phyloP scores from a whole-genome alignment of 1,284 basidiomycete genomes.

The Rhodotorula sp. region DNA sequence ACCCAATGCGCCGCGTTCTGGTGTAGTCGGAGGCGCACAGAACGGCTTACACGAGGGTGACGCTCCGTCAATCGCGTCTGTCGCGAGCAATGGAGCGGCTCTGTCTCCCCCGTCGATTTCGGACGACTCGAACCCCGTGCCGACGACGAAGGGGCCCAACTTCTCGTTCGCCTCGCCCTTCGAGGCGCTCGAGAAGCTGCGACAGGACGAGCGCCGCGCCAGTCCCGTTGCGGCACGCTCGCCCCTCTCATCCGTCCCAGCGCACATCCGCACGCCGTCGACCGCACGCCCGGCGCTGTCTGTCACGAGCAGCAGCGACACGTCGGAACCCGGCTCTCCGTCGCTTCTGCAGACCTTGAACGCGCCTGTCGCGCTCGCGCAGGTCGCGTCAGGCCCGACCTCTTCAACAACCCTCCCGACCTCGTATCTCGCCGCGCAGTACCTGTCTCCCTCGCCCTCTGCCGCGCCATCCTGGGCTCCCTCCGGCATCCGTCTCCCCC shows the following conservation, averaged over 20 bases:
- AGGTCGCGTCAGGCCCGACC: too few relatives aligned
- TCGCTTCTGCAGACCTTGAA: too few relatives aligned
- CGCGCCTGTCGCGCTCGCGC: too few relatives aligned
- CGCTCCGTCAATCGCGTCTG: neutral
- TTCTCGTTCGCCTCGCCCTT: constrained; percentile 31
- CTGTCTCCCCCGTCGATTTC: neutral
- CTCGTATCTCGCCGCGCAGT: constrained; percentile 3
- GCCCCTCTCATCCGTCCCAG: neutral
- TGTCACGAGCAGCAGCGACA: neutral
- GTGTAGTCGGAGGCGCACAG: neutral
- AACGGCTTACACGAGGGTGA: neutral
- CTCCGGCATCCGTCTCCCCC: constrained; percentile 11
- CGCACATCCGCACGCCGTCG: neutral
- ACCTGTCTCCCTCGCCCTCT: constrained; percentile 1
- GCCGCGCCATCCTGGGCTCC: constrained; percentile 4
- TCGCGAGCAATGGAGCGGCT: neutral
- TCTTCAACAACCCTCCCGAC: neutral
- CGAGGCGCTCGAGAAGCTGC: constrained; percentile 13
- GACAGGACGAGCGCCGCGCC: neutral
- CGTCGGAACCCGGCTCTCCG: neutral
- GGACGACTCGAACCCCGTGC: neutral
- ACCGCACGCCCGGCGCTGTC: neutral
- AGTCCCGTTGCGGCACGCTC: neutral
- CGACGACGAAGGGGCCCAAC: neutral
- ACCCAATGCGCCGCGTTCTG: neutral